Conservation (phyloP, 2,329 filamentous ascomycete species). For the Diaporthe amygdali region DNA sequence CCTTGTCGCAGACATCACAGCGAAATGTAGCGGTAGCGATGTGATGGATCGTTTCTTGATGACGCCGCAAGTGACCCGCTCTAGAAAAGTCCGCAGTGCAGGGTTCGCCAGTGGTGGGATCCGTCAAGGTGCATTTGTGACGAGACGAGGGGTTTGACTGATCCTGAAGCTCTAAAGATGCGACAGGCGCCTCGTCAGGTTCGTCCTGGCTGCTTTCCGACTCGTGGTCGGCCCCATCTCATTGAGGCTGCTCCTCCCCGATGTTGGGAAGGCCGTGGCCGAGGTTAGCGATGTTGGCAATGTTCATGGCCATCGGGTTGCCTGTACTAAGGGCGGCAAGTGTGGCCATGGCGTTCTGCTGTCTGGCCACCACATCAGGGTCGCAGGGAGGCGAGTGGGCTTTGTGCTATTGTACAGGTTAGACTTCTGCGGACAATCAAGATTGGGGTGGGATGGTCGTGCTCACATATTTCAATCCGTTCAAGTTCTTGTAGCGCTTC, state of each 20-base stretch:
- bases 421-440: constrained; percentile 31
- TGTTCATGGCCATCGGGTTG: constrained; percentile 37
- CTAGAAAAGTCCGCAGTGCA: constrained; percentile 26
- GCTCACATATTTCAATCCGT: constrained; percentile 92
- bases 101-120: constrained; percentile 24
- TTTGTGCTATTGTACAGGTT: constrained; percentile 62
- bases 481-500: constrained; percentile 99
- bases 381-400: constrained; percentile 89
- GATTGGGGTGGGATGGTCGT: neutral
- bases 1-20: constrained; percentile 26
- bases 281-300: constrained; percentile 40
- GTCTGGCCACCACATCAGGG: constrained; percentile 68
- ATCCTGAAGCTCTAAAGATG: constrained; percentile 19
- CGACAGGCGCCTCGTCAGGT: constrained; percentile 15
- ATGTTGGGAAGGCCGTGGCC: constrained; percentile 43
- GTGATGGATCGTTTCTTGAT: constrained; percentile 26
- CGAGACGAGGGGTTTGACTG: constrained; percentile 19
- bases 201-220: constrained; percentile 23
- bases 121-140: constrained; percentile 25
- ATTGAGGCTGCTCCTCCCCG: constrained; percentile 45
- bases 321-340: constrained; percentile 35
- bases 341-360: constrained; percentile 40
- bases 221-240: constrained; percentile 27
- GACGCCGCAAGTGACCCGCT: constrained; percentile 25
- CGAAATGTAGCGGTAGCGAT: constrained; percentile 23